Evolutionary conservation across 352 stramenopile species (phyloP).

Genomic region (Chrysophaeum taylorii): DNA sequence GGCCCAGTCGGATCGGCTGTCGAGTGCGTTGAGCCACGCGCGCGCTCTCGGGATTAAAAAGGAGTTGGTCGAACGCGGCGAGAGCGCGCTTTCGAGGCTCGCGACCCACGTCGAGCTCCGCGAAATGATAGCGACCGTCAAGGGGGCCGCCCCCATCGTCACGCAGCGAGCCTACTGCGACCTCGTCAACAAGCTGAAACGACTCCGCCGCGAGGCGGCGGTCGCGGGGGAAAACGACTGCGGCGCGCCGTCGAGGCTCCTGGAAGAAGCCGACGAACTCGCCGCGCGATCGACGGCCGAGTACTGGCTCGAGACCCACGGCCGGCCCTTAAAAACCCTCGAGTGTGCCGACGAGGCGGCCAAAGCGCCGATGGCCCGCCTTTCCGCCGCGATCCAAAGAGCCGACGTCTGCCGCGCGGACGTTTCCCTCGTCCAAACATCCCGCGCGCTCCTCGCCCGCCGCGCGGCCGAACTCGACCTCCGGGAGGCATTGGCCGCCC

Average conservation of each 20-base stretch:
- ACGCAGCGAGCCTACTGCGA: conserved; percentile 14
- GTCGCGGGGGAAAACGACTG: not conserved
- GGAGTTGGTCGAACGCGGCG: not conserved
- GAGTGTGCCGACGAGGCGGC: conserved; percentile 8
- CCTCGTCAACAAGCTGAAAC: conserved; percentile 20
- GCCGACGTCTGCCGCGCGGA: conserved; percentile 10
- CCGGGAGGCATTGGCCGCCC: not conserved
- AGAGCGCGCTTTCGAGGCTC: not conserved
- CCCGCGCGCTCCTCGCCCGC: not conserved
- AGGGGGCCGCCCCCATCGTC: conserved; percentile 14
- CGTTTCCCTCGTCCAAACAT: not conserved
- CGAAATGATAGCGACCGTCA: conserved; percentile 7
- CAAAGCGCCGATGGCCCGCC: conserved; percentile 11
- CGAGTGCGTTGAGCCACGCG: no score
- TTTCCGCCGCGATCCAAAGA: conserved; percentile 12
- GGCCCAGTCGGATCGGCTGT: no score
- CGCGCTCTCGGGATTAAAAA: no score
- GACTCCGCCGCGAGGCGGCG: conserved; percentile 1
- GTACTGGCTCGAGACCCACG: conserved; percentile 17
- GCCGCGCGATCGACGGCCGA: not conserved
- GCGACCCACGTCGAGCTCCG: not conserved
- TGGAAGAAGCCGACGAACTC: conserved; percentile 2
- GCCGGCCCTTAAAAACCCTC: not conserved
- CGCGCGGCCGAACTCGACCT: conserved; percentile 16
- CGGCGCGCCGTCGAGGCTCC: not conserved